Conservation (phyloP, 2,329 filamentous ascomycete species). For the Geosmithia putterillii region DNA sequence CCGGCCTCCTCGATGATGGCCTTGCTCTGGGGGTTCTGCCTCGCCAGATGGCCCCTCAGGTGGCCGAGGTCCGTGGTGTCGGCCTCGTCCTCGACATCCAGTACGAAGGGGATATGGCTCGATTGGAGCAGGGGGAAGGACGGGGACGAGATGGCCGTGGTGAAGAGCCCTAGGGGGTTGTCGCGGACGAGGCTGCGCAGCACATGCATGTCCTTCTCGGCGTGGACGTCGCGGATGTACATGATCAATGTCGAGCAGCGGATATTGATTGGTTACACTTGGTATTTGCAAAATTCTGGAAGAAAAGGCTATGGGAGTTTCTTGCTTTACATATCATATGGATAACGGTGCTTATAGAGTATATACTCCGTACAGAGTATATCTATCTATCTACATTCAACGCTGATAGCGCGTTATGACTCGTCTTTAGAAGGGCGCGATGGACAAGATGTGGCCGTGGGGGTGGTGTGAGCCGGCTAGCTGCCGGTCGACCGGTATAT, state of each 20-base stretch:
- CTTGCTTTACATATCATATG: too few relatives aligned
- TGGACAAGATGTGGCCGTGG: too few relatives aligned
- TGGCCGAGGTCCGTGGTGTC: slow-evolving; percentile 24
- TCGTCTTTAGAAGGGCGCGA: background rate
- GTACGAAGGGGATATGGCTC: slow-evolving; percentile 47
- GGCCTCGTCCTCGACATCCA: slow-evolving; percentile 33
- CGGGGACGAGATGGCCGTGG: slow-evolving; percentile 43
- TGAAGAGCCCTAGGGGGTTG: slow-evolving; percentile 50
- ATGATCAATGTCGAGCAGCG: slow-evolving; percentile 20
- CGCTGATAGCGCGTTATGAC: too few relatives aligned
- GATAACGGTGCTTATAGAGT: too few relatives aligned
- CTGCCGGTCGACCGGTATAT: too few relatives aligned
- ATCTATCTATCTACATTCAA: too few relatives aligned
- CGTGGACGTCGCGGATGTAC: slow-evolving; percentile 44
- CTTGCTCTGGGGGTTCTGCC: slow-evolving; percentile 51
- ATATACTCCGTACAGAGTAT: too few relatives aligned
- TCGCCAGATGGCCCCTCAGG: slow-evolving; percentile 50
- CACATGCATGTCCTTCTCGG: slow-evolving; percentile 32
- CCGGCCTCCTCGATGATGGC: slow-evolving; percentile 37
- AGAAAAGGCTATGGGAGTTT: too few relatives aligned
- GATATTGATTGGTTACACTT: too few relatives aligned
- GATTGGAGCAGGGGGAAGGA: slow-evolving; percentile 38
- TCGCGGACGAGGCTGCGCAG: slow-evolving; percentile 44
- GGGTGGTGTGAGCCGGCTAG: too few relatives aligned
- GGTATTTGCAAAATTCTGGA: too few relatives aligned